Percentiles rank a stretch among this genome's conserved stretches.
These are phyloP conservation scores for Halenospora varia DNA, from an alignment of 495 filamentous ascomycete genomes.

Conservation along the genomic window DNA sequence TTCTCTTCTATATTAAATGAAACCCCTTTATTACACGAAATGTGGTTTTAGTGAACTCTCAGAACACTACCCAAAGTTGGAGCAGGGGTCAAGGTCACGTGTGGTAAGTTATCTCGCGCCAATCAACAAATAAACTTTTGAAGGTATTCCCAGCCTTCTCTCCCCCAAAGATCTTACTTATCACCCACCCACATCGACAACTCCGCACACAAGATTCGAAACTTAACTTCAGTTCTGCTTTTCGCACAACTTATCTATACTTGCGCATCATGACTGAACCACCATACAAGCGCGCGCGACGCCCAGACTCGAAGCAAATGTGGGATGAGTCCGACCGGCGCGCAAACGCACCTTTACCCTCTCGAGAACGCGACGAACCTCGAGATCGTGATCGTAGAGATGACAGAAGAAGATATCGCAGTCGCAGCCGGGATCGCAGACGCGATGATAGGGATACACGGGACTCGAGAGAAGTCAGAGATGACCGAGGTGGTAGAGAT, in stretches of 20 bases:
- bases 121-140: neutral
- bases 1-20: no score
- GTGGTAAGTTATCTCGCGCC: neutral
- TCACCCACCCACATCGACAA: neutral
- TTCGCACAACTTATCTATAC: no score
- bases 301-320: constrained; percentile 40
- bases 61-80: no score
- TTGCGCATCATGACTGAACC: constrained; percentile 25
- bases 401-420: constrained; percentile 8
- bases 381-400: constrained; percentile 9
- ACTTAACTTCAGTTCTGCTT: no score
- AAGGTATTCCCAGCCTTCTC: neutral
- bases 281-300: constrained; percentile 28
- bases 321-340: constrained; percentile 38
- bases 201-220: neutral
- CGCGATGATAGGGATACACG: neutral
- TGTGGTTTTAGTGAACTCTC: no score
- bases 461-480: constrained; percentile 4
- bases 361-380: constrained; percentile 21
- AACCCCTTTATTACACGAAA: no score
- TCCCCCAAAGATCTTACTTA: neutral
- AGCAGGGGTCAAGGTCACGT: no score
- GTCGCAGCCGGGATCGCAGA: constrained; percentile 9
- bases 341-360: constrained; percentile 8
- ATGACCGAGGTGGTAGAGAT: constrained; percentile 4